Percentiles rank a stretch among this genome's conserved stretches.
Evolutionary conservation across 441 rosid genomes (phyloP).

Genomic region (Pelargonium hybrid): DNA sequence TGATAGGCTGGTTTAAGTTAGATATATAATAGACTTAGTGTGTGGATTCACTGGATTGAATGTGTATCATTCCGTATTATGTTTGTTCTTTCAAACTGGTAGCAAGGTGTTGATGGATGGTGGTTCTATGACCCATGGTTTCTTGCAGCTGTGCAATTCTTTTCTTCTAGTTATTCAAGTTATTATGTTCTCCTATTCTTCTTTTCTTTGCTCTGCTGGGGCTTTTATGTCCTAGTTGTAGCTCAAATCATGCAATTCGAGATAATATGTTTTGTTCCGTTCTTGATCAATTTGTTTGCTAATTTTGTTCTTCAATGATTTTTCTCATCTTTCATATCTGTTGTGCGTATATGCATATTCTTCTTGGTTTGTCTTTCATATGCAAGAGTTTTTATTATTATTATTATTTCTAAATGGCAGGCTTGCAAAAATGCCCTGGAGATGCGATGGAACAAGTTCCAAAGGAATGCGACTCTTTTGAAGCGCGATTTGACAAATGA

Average conservation of each 20-base stretch:
- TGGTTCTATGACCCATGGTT: background rate
- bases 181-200: background rate
- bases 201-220: background rate
- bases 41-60: background rate
- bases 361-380: background rate
- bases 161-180: background rate
- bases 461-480: slow-evolving; percentile 23
- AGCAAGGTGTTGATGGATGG: background rate
- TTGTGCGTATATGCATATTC: background rate
- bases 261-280: background rate
- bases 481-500: slow-evolving; percentile 63
- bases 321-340: background rate
- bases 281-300: background rate
- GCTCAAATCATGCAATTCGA: background rate
- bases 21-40: background rate
- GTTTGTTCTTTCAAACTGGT: background rate
- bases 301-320: background rate
- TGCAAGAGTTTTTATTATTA: background rate
- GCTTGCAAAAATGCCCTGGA: slow-evolving; percentile 46
- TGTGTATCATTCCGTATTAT: background rate
- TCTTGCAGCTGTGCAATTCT: background rate
- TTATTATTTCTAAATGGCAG: slow-evolving; percentile 20
- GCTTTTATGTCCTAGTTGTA: background rate
- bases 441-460: slow-evolving; percentile 24
- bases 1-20: background rate